These are phyloP conservation scores for Alternaria alternata DNA, from an alignment of 2,329 filamentous ascomycete genomes.

Conservation along the genomic window DNA sequence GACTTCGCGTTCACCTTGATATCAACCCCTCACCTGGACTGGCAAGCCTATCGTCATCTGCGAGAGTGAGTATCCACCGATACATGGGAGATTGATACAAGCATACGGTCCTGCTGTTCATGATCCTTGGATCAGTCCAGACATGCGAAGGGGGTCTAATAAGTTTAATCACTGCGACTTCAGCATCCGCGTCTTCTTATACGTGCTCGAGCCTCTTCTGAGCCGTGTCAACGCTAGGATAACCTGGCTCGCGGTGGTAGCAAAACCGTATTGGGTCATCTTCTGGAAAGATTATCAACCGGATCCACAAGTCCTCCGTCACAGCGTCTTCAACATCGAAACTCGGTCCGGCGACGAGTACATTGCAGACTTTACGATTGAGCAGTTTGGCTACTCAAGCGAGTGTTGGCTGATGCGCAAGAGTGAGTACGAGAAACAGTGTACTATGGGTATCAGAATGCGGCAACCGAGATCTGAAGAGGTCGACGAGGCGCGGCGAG, in stretches of 20 bases:
- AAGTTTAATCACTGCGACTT: conserved; percentile 13
- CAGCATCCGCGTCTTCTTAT: conserved; percentile 7
- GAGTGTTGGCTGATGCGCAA: conserved; percentile 6
- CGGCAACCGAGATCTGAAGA: neutral
- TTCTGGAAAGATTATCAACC: neutral
- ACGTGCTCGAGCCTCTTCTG: neutral
- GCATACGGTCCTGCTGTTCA: neutral
- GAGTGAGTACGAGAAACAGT: neutral
- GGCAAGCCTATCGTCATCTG: neutral
- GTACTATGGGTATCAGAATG: neutral
- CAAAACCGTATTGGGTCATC: neutral
- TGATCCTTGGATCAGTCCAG: neutral
- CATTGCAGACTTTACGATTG: conserved; percentile 16
- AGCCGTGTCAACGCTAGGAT: neutral
- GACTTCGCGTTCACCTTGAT: neutral
- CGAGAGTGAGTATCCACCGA: neutral
- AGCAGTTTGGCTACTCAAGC: conserved; percentile 8
- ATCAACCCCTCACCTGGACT: neutral
- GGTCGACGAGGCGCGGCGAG: neutral
- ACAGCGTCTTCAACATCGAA: conserved; percentile 12
- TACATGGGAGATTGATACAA: neutral
- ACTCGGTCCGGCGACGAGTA: neutral
- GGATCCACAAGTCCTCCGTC: conserved; percentile 1
- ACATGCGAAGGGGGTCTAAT: neutral
- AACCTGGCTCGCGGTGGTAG: neutral